These are phyloP conservation scores for Coniosporium tulheliwenetii DNA, from an alignment of 2,329 filamentous ascomycete genomes.

Conservation along the genomic window DNA sequence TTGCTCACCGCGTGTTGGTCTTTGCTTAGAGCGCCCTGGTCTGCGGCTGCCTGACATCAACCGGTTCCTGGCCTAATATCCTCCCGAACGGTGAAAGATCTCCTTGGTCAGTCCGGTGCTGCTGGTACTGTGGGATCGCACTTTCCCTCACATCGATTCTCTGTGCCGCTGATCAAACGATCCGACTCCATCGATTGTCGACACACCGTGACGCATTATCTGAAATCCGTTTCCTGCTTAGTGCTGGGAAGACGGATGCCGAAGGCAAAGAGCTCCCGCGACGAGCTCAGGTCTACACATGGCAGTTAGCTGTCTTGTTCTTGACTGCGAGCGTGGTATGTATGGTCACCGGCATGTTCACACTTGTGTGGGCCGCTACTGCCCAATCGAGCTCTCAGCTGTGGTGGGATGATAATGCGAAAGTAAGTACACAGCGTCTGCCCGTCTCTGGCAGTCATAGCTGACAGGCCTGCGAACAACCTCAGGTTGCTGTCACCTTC, in stretches of 20 bases:
- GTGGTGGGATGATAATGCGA: conserved; percentile 12
- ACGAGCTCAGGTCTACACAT: conserved; percentile 16
- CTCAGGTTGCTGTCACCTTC: not conserved
- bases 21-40: conserved; percentile 17
- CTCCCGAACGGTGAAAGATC: conserved; percentile 18
- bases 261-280: conserved; percentile 11
- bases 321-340: conserved; percentile 16
- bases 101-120: conserved; percentile 25
- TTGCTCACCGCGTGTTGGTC: not conserved
- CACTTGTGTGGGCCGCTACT: conserved; percentile 22
- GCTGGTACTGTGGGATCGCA: conserved; percentile 28
- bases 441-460: not conserved
- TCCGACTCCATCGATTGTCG: conserved; percentile 26
- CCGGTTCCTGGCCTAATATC: conserved; percentile 27
- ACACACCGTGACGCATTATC: conserved; percentile 21
- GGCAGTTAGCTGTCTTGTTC: conserved; percentile 23
- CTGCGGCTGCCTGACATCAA: conserved; percentile 24
- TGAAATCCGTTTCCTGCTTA: conserved; percentile 19
- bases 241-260: conserved; percentile 6
- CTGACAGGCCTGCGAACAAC: not conserved
- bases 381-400: conserved; percentile 8
- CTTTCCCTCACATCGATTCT: conserved; percentile 36
- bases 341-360: conserved; percentile 22
- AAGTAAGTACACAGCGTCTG: not conserved
- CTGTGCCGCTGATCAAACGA: conserved; percentile 25